These are phyloP conservation scores for Cryomyces minteri DNA, from an alignment of 495 filamentous ascomycete species.

Conservation along the genomic window DNA sequence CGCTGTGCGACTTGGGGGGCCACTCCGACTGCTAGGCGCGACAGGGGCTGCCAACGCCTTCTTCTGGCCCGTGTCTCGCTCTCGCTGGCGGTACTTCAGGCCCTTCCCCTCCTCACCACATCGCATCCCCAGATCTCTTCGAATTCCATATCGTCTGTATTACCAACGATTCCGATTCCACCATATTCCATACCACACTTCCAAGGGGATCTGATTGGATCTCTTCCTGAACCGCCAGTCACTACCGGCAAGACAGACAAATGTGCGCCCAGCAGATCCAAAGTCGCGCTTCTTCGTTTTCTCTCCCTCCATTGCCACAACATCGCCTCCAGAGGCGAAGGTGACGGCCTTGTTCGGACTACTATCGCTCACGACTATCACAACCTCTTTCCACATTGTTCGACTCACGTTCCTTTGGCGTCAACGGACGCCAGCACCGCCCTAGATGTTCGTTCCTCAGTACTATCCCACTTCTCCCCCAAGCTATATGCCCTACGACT, in stretches of 20 bases:
- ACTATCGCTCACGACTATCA: background rate
- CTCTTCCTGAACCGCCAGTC: background rate
- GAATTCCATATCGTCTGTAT: no score
- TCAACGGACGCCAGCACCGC: no score
- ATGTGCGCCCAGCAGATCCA: constrained; percentile 13
- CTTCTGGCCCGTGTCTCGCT: no score
- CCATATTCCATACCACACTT: no score
- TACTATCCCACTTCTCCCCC: constrained; percentile 18
- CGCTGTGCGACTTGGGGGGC: no score
- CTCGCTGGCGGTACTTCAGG: no score
- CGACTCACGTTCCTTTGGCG: constrained; percentile 8
- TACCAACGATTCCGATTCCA: no score
- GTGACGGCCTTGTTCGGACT: constrained; percentile 5
- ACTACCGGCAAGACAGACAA: constrained; percentile 3
- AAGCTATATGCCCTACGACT: constrained; percentile 17
- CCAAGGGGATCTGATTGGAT: background rate
- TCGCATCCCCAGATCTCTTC: no score
- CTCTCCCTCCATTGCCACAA: constrained; percentile 8
- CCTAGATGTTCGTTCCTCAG: constrained; percentile 14
- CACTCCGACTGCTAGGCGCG: no score
- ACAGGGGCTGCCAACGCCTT: no score
- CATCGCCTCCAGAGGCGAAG: constrained; percentile 6
- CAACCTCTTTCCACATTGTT: background rate
- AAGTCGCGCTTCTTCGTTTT: constrained; percentile 10
- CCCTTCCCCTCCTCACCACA: no score